Percentiles rank a stretch among this genome's conserved stretches.
Evolutionary conservation across 164 flowering plant genomes (phyloP).

Genomic region (Protea cynaroides): DNA sequence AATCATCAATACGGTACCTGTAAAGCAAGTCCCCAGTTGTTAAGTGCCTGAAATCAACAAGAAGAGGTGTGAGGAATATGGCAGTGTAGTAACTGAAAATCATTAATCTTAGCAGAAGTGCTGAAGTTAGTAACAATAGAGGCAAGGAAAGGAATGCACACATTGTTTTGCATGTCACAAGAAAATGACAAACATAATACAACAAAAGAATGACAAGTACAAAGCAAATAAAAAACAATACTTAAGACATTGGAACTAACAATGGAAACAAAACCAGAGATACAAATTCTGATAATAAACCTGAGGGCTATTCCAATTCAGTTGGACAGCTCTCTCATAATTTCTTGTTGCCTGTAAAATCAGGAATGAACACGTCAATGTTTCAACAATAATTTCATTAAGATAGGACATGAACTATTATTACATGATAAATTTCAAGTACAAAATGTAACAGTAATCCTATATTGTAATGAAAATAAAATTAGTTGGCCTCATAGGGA

Average conservation of each 20-base stretch:
- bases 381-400: not conserved
- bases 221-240: not conserved
- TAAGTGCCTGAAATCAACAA: conserved; percentile 69
- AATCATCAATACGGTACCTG: conserved; percentile 49
- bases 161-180: not conserved
- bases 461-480: too few relatives aligned
- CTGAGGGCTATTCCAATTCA: conserved; percentile 99
- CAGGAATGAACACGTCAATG: not conserved
- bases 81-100: not conserved
- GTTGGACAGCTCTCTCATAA: conserved; percentile 88
- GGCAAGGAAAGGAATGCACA: not conserved
- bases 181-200: not conserved
- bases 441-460: too few relatives aligned
- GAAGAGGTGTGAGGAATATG: not conserved
- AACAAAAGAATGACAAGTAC: not conserved
- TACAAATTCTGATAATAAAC: conserved; percentile 28
- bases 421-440: too few relatives aligned
- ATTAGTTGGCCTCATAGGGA: too few relatives aligned
- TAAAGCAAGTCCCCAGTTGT: conserved; percentile 98
- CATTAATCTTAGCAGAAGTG: not conserved
- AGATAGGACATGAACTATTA: too few relatives aligned
- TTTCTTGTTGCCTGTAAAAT: conserved; percentile 74
- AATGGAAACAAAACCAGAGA: too few relatives aligned
- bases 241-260: too few relatives aligned
- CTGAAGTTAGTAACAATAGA: not conserved